Base-by-base conservation (phyloP, 768 basidiomycete species). In the Thelephora ganbajun region DNA sequence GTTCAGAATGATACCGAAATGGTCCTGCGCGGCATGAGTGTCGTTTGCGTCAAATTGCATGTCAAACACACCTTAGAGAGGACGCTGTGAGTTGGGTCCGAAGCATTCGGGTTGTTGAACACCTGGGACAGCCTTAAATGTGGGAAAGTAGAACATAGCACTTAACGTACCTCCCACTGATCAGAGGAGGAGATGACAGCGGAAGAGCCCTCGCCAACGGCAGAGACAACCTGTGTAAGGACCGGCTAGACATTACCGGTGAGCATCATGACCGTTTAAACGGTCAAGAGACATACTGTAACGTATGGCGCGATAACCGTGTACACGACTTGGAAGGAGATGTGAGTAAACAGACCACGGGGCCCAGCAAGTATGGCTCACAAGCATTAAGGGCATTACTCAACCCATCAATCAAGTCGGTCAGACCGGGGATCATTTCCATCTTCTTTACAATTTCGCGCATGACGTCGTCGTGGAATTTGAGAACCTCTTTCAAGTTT, bases 21-120 rank as follows among this genome's bases (percentile, higher is more conserved):
- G 81, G 57, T 83, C 82, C 77, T 81, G 49, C 43, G 23, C 41
- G 7, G 7, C 37, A 49, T 45, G 48, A 35, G 33, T 46, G 45
- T 37, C 45, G 14, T 18, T 9, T 41, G 14, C 39, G 2, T 11
- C 39, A 11, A 37, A 37, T 30, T 18, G 45, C 6, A 36, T 33
- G 22, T 35, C 6, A 36, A 37, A 33, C 39, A 13, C 41, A 77
- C 79, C 68, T 83, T 84, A 35, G 80, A 80, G 44, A 84, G 66
- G 52, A 81, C 63, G 60, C 78, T 81, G 60, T 85, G 83, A 1
- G 81, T 79, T 3, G 83, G 83, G 56, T 85, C 81, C 11, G 77
- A 79, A 9, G 82, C 80, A 52, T 73, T 60, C 5, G 75, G 71
- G 54, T 82, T 71, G 54, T 80, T 66, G 62, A 83, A 86, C 18